A percentile compares a stretch with the other conserved stretches of the same genome.
Evolutionary conservation across 2,329 filamentous ascomycete species (phyloP).

Genomic region (Neospermospora avenae): DNA sequence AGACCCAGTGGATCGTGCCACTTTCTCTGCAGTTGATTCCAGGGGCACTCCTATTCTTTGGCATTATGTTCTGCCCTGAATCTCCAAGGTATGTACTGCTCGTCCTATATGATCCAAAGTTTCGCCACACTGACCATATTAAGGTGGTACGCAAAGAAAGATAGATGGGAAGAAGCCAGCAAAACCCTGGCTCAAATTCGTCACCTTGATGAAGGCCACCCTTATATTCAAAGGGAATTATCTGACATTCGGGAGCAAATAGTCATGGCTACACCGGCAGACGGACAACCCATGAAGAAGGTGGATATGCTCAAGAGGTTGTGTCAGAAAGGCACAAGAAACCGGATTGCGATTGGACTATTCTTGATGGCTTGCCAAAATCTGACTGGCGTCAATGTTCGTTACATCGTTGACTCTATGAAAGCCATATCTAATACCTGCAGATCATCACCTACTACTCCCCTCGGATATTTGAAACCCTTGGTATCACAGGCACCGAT

Average conservation of each 20-base stretch:
- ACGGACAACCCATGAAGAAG: background rate
- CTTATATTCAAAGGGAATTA: conserved; percentile 46
- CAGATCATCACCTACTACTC: conserved; percentile 50
- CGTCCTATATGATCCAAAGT: background rate
- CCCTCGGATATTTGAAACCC: conserved; percentile 51
- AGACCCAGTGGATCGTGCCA: conserved; percentile 40
- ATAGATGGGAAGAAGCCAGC: conserved; percentile 35
- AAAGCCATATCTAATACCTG: background rate
- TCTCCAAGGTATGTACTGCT: conserved; percentile 27
- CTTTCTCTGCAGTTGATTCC: conserved; percentile 42
- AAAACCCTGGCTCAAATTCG: conserved; percentile 42
- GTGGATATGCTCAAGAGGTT: conserved; percentile 3
- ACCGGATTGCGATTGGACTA: conserved; percentile 1
- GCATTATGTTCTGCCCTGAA: conserved; percentile 30
- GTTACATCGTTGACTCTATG: background rate
- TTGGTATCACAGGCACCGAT: conserved; percentile 50
- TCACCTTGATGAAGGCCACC: conserved; percentile 40
- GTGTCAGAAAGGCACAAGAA: conserved; percentile 3
- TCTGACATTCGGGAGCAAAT: conserved; percentile 43
- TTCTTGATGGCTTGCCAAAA: conserved; percentile 27
- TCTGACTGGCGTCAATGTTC: conserved; percentile 59
- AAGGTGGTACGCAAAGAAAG: conserved; percentile 17
- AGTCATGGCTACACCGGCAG: background rate
- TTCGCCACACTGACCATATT: background rate
- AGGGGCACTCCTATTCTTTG: conserved; percentile 30